These are phyloP conservation scores for Nelumbo lutea DNA, from an alignment of 164 flowering plant genomes.

Conservation along the genomic window DNA sequence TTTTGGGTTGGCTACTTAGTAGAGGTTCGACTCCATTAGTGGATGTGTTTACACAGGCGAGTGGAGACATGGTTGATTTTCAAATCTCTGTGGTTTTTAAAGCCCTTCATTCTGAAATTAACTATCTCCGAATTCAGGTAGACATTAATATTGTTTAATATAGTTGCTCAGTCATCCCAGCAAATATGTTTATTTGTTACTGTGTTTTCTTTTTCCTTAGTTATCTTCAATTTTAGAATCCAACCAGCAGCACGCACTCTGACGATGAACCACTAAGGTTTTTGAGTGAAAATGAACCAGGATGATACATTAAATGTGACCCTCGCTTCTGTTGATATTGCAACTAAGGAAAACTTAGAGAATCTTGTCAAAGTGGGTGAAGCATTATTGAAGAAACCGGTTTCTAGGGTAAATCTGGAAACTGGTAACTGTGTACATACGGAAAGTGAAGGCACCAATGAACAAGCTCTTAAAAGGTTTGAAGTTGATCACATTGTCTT, in stretches of 20 bases:
- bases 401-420: slow-evolving; percentile 17
- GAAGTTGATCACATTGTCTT: no score
- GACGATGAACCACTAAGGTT: no score
- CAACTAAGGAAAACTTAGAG: slow-evolving; percentile 16
- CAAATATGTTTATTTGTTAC: no score
- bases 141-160: no score
- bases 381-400: slow-evolving; percentile 13
- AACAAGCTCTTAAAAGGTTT: slow-evolving; percentile 21
- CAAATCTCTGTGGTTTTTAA: slow-evolving; percentile 22
- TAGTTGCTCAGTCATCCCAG: no score
- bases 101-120: slow-evolving; percentile 21
- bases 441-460: slow-evolving; percentile 13
- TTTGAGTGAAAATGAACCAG: not conserved
- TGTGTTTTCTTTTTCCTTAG: no score
- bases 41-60: slow-evolving; percentile 28
- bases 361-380: slow-evolving; percentile 19
- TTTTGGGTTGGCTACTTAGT: slow-evolving; percentile 23
- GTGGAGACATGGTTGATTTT: slow-evolving; percentile 33
- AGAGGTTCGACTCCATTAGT: slow-evolving; percentile 25
- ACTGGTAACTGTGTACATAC: slow-evolving; percentile 19
- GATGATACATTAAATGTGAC: slow-evolving; percentile 15
- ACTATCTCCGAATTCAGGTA: slow-evolving; percentile 36
- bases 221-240: no score
- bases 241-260: no score
- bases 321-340: slow-evolving; percentile 11